Evolutionary conservation across 2,329 filamentous ascomycete species (phyloP).

Genomic region (Nigrospora sphaerica): DNA sequence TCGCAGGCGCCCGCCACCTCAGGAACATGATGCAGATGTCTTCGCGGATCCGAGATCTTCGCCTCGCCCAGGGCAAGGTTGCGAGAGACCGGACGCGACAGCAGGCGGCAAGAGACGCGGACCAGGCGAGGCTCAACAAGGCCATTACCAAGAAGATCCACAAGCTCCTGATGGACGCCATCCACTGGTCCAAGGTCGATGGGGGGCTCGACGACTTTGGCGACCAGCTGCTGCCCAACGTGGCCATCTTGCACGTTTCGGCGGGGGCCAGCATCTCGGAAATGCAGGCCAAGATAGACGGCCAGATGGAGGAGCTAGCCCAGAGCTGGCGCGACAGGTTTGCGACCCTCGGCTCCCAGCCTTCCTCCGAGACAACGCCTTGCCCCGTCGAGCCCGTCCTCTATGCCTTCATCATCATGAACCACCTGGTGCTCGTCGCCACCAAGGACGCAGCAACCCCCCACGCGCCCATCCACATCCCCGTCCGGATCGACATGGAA

Average conservation of each 20-base stretch:
- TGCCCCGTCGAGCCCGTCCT: constrained; percentile 14
- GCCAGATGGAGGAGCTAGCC: constrained; percentile 11
- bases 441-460: constrained; percentile 19
- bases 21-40: not conserved
- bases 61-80: not conserved
- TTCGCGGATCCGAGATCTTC: constrained; percentile 2
- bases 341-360: not conserved
- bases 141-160: constrained; percentile 14
- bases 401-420: constrained; percentile 21
- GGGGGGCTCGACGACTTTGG: constrained; percentile 12
- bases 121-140: constrained; percentile 2
- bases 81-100: constrained; percentile 1
- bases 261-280: constrained; percentile 3
- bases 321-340: constrained; percentile 11
- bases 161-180: constrained; percentile 10
- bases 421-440: constrained; percentile 21
- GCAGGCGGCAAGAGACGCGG: constrained; percentile 2
- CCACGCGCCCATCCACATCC: constrained; percentile 14
- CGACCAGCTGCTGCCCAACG: constrained; percentile 11
- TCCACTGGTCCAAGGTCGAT: constrained; percentile 19
- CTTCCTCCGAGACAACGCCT: not conserved
- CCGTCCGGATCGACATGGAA: constrained; percentile 20
- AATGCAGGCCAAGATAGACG: constrained; percentile 10
- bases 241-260: constrained; percentile 13
- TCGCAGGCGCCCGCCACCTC: not conserved